Conservation (phyloP, 768 basidiomycete genomes). For the Saitozyma podzolica region DNA sequence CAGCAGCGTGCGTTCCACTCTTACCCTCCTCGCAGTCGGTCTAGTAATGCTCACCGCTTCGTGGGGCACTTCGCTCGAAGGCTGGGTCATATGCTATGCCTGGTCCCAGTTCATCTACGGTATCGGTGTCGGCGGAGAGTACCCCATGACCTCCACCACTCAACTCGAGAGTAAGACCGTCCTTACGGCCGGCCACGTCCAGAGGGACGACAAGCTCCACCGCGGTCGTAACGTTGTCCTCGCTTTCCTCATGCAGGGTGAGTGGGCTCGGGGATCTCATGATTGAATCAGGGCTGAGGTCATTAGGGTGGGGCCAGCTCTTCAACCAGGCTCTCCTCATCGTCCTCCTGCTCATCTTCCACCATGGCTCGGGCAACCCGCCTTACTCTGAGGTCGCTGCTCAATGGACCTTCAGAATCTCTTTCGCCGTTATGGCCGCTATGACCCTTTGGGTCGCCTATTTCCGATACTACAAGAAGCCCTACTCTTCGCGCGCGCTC, state of each 20-base stretch:
- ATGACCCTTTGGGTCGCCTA: conserved; percentile 56
- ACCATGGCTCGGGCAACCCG: conserved; percentile 40
- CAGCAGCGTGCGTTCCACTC: no score
- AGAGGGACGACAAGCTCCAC: conserved; percentile 54
- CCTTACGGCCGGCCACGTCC: conserved; percentile 36
- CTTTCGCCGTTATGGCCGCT: conserved; percentile 54
- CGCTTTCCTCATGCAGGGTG: conserved; percentile 55
- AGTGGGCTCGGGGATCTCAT: conserved; percentile 2
- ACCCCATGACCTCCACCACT: conserved; percentile 55
- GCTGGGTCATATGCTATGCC: conserved; percentile 55
- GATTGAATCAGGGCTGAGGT: no score
- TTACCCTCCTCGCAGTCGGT: conserved; percentile 36
- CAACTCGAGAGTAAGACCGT: conserved; percentile 50
- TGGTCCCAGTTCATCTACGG: conserved; percentile 55
- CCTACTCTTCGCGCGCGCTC: conserved; percentile 50
- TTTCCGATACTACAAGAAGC: conserved; percentile 54
- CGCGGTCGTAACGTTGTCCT: conserved; percentile 54
- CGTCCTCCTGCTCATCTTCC: conserved; percentile 54
- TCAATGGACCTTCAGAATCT: conserved; percentile 55
- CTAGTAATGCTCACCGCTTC: conserved; percentile 55
- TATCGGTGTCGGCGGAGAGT: conserved; percentile 49
- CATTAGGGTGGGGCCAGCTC: conserved; percentile 54
- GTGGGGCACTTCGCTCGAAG: conserved; percentile 53
- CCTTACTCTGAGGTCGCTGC: conserved; percentile 48
- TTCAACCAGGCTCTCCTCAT: conserved; percentile 53